Evolutionary conservation across 306 rosid genomes (phyloP).

Genomic region (Lupinus albus): DNA sequence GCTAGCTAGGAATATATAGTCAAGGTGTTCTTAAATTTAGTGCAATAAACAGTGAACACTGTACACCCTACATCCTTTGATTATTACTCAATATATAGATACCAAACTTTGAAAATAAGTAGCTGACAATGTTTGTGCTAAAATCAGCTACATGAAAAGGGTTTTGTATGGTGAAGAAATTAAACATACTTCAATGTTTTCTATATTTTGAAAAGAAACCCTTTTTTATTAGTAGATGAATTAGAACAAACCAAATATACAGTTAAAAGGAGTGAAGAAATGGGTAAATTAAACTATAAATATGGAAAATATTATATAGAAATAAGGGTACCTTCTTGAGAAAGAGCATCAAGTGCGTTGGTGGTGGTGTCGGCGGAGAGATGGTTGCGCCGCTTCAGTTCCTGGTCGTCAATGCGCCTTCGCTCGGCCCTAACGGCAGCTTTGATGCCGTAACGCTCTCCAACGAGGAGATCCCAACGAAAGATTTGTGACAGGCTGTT

Average conservation of each 20-base stretch:
- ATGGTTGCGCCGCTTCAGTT: constrained; percentile 56
- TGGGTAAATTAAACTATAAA: too few relatives aligned
- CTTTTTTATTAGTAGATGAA: too few relatives aligned
- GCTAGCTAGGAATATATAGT: background rate
- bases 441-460: constrained; percentile 89
- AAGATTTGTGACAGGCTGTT: constrained; percentile 79
- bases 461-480: constrained; percentile 88
- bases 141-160: background rate
- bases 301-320: too few relatives aligned
- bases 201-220: too few relatives aligned
- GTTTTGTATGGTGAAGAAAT: background rate
- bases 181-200: too few relatives aligned
- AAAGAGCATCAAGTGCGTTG: constrained; percentile 73
- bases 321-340: constrained; percentile 72
- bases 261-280: too few relatives aligned
- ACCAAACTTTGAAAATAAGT: too few relatives aligned
- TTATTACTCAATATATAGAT: background rate
- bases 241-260: too few relatives aligned
- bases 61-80: background rate
- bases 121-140: background rate
- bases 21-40: background rate
- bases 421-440: constrained; percentile 90
- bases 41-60: background rate
- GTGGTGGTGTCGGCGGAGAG: constrained; percentile 57
- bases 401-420: constrained; percentile 75